Conservation (phyloP, 2,329 filamentous ascomycete species). For the Penicillium hordei region DNA sequence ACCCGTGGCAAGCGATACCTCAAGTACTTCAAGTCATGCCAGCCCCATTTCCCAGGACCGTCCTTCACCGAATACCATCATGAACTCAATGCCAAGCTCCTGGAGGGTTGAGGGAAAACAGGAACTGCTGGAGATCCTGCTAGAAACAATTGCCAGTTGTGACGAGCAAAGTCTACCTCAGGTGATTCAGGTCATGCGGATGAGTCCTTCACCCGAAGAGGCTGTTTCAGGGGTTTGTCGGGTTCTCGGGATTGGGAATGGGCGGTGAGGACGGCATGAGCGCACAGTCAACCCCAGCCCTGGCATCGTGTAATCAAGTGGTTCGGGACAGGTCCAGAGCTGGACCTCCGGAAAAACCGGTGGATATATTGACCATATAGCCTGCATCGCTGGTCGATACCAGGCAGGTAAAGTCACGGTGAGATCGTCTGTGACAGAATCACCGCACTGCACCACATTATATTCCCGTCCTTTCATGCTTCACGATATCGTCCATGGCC, state of each 20-base stretch:
- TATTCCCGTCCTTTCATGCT: not conserved
- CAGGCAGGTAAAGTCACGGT: not conserved
- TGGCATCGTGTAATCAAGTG: not conserved
- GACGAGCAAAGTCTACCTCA: slow-evolving; percentile 27
- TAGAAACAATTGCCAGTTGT: slow-evolving; percentile 30
- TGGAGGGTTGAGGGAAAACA: slow-evolving; percentile 29
- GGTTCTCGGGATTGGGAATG: slow-evolving; percentile 21
- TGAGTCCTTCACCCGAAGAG: slow-evolving; percentile 30
- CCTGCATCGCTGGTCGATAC: slow-evolving; percentile 5
- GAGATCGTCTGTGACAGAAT: not conserved
- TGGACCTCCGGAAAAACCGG: not conserved
- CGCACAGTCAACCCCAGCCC: not conserved
- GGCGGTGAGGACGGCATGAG: not conserved
- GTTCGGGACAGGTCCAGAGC: not conserved
- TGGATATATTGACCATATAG: slow-evolving; percentile 3
- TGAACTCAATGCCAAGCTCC: slow-evolving; percentile 17
- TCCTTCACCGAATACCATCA: slow-evolving; percentile 5
- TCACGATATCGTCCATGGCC: slow-evolving; percentile 6
- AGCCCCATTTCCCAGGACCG: slow-evolving; percentile 1
- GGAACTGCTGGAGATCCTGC: slow-evolving; percentile 25
- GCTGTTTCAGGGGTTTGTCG: slow-evolving; percentile 29
- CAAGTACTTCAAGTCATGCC: not conserved
- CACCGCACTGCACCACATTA: not conserved
- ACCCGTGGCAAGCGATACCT: not conserved
- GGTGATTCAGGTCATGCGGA: slow-evolving; percentile 30